A percentile compares a stretch with the other conserved stretches of the same genome.
phyloP scores from a whole-genome alignment of 805 yeast species.

The Candida hispaniensis region DNA sequence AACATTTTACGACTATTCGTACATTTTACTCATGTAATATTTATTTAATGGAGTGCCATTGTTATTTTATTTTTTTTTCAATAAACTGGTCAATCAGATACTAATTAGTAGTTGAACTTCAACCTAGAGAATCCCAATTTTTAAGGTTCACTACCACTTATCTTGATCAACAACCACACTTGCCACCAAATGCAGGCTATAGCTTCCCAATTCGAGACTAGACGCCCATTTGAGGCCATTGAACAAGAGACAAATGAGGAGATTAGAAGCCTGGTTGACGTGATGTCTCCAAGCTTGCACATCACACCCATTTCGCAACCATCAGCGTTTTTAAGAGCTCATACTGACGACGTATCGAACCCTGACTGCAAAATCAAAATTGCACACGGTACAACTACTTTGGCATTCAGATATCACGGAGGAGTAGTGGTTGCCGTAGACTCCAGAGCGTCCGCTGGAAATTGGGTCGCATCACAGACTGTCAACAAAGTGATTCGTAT shows the following conservation, averaged over 20 bases:
- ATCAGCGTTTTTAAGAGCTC: constrained; percentile 89
- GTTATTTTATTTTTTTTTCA: too few relatives aligned
- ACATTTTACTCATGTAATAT: too few relatives aligned
- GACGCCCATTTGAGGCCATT: constrained; percentile 17
- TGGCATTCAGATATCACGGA: constrained; percentile 91
- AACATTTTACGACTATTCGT: too few relatives aligned
- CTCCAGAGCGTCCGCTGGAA: constrained; percentile 95
- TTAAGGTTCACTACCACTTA: too few relatives aligned
- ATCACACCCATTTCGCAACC: constrained; percentile 39
- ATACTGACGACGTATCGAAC: constrained; percentile 86
- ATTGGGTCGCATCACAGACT: constrained; percentile 96
- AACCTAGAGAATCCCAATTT: too few relatives aligned
- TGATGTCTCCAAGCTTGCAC: constrained; percentile 22
- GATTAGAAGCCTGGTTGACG: constrained; percentile 15
- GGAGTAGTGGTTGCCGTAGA: constrained; percentile 95
- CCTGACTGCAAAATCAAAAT: constrained; percentile 93
- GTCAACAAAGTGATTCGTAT: constrained; percentile 96
- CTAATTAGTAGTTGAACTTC: too few relatives aligned
- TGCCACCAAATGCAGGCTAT: too few relatives aligned
- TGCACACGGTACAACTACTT: constrained; percentile 98
- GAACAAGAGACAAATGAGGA: constrained; percentile 18
- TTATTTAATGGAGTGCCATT: too few relatives aligned
- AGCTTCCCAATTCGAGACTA: too few relatives aligned
- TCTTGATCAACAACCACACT: too few relatives aligned
- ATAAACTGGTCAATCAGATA: too few relatives aligned